Percentiles rank a stretch among this genome's conserved stretches.
phyloP scores from a whole-genome alignment of 352 stramenopile species.

The Globisporangium orthogonon region DNA sequence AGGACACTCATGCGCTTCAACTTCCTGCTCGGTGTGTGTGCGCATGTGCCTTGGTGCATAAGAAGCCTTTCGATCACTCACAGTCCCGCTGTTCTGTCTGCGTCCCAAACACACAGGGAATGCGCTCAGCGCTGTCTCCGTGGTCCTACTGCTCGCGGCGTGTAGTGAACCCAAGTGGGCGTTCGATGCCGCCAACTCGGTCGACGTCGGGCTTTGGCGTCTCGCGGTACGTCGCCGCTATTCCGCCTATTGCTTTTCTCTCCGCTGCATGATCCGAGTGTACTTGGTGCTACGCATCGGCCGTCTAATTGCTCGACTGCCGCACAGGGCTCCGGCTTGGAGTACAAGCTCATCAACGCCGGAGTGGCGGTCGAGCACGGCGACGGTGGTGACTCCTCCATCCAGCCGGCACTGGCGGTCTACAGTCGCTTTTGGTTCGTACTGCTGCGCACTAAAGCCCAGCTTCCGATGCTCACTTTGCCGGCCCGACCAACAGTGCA shows the following conservation, averaged over 20 bases:
- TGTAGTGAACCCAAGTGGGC: slow-evolving; percentile 46
- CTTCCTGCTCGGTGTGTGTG: slow-evolving; percentile 28
- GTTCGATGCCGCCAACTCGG: slow-evolving; percentile 59
- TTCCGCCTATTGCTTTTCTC: too few species aligned
- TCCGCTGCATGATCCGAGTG: too few species aligned
- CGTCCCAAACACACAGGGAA: slow-evolving; percentile 25
- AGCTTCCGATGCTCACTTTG: neutral
- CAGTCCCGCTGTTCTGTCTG: too few species aligned
- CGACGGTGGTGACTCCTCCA: slow-evolving; percentile 16
- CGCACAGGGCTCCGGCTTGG: slow-evolving; percentile 49
- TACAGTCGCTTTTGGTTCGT: slow-evolving; percentile 40
- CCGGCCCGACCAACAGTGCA: neutral
- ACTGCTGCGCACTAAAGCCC: too few species aligned
- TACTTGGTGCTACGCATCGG: too few species aligned
- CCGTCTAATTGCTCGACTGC: too few species aligned
- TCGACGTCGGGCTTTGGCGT: slow-evolving; percentile 68
- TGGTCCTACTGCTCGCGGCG: slow-evolving; percentile 45
- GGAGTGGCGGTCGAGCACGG: slow-evolving; percentile 32
- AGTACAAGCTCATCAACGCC: slow-evolving; percentile 82
- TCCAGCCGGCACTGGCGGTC: slow-evolving; percentile 16
- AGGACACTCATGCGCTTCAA: slow-evolving; percentile 19
- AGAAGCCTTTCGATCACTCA: too few species aligned
- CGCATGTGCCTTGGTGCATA: too few species aligned
- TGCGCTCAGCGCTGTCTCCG: slow-evolving; percentile 31
- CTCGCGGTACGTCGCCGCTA: slow-evolving; percentile 41